phyloP scores from a whole-genome alignment of 129 eudicot species.

The Pseudognaphalium luteoalbum region DNA sequence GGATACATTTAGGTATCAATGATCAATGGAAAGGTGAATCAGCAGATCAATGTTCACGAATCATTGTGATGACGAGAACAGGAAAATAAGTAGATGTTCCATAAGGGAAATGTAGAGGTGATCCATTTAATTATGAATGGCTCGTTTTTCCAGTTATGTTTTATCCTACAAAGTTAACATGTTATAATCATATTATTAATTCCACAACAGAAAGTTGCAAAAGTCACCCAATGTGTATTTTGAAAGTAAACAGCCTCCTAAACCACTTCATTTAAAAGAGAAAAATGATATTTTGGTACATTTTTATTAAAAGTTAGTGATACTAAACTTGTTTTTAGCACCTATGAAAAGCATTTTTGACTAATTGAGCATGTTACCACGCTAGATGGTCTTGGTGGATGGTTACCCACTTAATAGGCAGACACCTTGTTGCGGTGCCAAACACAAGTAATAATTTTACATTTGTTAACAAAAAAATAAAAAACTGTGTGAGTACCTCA shows the following conservation, averaged over 20 bases:
- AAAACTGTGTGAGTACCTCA: background rate
- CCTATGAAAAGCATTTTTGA: background rate
- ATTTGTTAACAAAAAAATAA: background rate
- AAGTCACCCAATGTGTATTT: background rate
- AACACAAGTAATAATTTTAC: background rate
- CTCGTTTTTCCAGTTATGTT: background rate
- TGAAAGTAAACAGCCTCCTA: background rate
- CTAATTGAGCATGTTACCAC: background rate
- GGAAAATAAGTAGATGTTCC: background rate
- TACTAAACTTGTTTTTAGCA: background rate
- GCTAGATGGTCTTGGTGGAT: background rate
- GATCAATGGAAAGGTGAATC: background rate
- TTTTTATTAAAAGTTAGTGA: background rate
- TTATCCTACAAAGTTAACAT: background rate
- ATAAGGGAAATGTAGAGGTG: background rate
- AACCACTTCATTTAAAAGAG: background rate
- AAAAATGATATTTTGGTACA: background rate
- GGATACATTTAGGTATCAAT: slow-evolving; percentile 2
- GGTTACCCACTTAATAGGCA: background rate
- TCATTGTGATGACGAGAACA: background rate
- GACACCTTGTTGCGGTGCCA: background rate
- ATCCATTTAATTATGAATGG: background rate
- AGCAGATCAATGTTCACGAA: background rate
- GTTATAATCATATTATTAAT: background rate
- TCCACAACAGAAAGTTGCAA: background rate